Percentiles rank a stretch among this genome's conserved stretches.
phyloP scores from a whole-genome alignment of 495 filamentous ascomycete species.

The Talaromyces ruber region DNA sequence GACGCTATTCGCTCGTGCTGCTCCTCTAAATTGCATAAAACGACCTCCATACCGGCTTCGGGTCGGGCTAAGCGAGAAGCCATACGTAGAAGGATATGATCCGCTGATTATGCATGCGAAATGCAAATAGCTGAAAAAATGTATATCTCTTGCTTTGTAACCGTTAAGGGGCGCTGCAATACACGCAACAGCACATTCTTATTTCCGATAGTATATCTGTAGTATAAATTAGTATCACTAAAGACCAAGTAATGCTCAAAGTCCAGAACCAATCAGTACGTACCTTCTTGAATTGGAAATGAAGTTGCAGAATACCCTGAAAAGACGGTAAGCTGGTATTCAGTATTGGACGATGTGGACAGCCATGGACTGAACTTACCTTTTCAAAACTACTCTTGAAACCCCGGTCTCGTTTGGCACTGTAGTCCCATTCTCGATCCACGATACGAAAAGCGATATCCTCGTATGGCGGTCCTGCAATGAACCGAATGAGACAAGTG shows the following conservation, averaged over 20 bases:
- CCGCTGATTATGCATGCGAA: background rate
- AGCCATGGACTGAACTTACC: slow-evolving; percentile 41
- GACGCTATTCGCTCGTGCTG: background rate
- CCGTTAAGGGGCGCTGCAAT: background rate
- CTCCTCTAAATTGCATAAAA: background rate
- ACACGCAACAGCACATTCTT: slow-evolving; percentile 4
- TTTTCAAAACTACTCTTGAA: slow-evolving; percentile 98
- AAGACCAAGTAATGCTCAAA: slow-evolving; percentile 50
- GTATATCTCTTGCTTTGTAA: background rate
- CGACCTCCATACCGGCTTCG: background rate
- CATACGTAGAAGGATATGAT: background rate
- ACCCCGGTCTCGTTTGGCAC: slow-evolving; percentile 86
- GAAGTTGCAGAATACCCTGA: slow-evolving; percentile 90
- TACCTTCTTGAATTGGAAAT: slow-evolving; percentile 95
- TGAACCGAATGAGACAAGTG: slow-evolving; percentile 92
- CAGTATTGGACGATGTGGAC: background rate
- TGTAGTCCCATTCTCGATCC: slow-evolving; percentile 98
- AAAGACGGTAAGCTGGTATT: slow-evolving; percentile 8
- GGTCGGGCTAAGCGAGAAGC: background rate
- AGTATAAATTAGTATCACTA: slow-evolving; percentile 6
- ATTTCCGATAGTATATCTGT: slow-evolving; percentile 64
- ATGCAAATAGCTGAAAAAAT: background rate
- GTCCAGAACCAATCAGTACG: slow-evolving; percentile 33
- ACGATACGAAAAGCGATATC: slow-evolving; percentile 97
- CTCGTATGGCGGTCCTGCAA: slow-evolving; percentile 92